Conservation (phyloP, 2,329 filamentous ascomycete genomes). For the Xenosphaeropsis pyriputrescens region DNA sequence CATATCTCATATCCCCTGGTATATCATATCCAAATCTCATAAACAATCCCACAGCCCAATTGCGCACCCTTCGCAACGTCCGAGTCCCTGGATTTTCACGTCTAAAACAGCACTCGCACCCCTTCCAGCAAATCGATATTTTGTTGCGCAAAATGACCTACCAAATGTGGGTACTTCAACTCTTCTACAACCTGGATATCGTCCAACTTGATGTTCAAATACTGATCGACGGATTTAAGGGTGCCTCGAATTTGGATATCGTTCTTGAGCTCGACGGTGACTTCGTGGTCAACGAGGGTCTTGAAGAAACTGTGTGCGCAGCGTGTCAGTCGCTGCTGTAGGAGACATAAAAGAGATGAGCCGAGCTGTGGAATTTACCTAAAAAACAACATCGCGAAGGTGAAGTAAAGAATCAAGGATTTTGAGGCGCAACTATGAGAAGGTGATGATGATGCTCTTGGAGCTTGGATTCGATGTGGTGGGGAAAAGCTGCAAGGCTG, state of each 20-base stretch:
- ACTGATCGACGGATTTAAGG: conserved; percentile 95
- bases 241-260: conserved; percentile 94
- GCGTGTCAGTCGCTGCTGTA: conserved; percentile 1
- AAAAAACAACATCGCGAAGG: conserved; percentile 22
- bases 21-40: no score
- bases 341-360: background rate
- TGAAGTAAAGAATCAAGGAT: background rate
- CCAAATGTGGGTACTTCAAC: conserved; percentile 86
- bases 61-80: background rate
- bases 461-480: background rate
- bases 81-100: background rate
- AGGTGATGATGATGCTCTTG: background rate
- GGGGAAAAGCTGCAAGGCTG: background rate
- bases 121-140: background rate
- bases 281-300: conserved; percentile 91
- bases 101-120: background rate
- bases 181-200: conserved; percentile 89
- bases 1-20: no score
- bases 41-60: no score
- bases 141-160: conserved; percentile 22
- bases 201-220: conserved; percentile 97
- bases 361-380: conserved; percentile 11
- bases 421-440: background rate
- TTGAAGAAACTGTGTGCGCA: conserved; percentile 71
- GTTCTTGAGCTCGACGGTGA: conserved; percentile 98